Evolutionary conservation across 2,329 filamentous ascomycete species (phyloP), one percentile per base, ranked within the genome.

Genomic region (Trichoderma polysporum): DNA sequence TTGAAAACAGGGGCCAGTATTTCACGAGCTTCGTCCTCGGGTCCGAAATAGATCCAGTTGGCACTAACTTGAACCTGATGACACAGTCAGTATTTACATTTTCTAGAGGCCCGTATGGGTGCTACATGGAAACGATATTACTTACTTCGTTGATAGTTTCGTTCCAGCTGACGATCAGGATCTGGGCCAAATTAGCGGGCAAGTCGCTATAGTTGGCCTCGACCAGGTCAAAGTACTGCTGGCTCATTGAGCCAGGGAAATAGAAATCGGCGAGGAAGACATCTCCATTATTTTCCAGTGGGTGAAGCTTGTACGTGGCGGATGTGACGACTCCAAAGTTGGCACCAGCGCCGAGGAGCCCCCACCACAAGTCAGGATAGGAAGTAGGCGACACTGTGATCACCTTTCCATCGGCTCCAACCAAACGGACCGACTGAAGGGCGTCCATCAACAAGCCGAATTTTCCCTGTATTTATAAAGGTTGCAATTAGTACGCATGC

Each of bases 361-460:
- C 60, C 60, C 60, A 63, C 60, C 60, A 63, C 25, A 63, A 35
- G 29, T 63, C 60, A 13, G 49, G 60, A 35, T 63, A 27, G 3
- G 60, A 63, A 31, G 25, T 63, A 0, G 60, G 49, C 15, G 60
- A 63, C 5, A 63, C 60, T 2, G 25, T 63, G 1, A 9, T 63
- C 2, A 53, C 60, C 8, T 41, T n/a, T 12, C 60, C 60, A 25
- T 54, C 35, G 6, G 60, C 49, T 22, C 49, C 49, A 13, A 54
- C 60, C 27, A 63, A 25, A 33, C 60, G 60, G 17, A 63, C 60
- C 7, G 60, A 63, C 37, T 53, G 35, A 12, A 63, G 37, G 0
- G 60, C 35, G 35, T 63, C 60, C 49, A 53, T 31, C 49, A 53
- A 41, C 1, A 63, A 22, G 2, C 60, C 60, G 7, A 53, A 41